Base-by-base conservation (phyloP, 345 rosid species). In the Lepidium africanum region DNA sequence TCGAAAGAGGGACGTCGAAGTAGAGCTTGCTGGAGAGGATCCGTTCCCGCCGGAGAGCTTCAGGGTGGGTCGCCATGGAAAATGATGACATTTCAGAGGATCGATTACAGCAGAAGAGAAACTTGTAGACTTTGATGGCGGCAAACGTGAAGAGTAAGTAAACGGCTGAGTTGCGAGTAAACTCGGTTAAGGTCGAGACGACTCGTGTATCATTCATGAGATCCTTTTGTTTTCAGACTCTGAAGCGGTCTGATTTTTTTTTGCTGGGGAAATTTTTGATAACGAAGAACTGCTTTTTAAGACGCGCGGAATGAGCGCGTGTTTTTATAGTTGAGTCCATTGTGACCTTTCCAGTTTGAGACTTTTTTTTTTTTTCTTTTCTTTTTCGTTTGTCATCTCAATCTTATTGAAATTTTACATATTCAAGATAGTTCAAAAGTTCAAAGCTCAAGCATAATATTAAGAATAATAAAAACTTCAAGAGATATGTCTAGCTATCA, bases 21-120 rank as follows among this genome's bases (percentile, higher is more conserved):
- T 90, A 88, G 74, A 93, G 94, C 74, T 88, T 93, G 79, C 89
- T 90, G 50, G 89, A 78, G 37, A 82, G 81, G 17, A 93, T 87
- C 19, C 93, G 85, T 1, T 73, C 80, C 9, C 75, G 83, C 1
- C 87, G 86, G 68, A 82, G 81, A 55, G 87, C 74, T 41, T 75
- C 91, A 2, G 80, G 59, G 39, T 85, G 82, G 1, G 63, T 55
- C 9, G 65, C 38, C 56, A 76, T 32, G 0, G 77, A 42, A 7
- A 82, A 67, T 9, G 85, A 60, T 23, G 89, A 52, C 11, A 32
- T 65, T 49, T 65, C 77, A 2, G 80, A 54, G n/a, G 41, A 47
- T 13, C 64, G 71, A 35, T 47, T 5, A 71, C 47, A 69, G 55
- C 57, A 69, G 53, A 65, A 69, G 40, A 74, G 62, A 40, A 63